A percentile compares a stretch with the other conserved stretches of the same genome.
phyloP scores from a whole-genome alignment of 805 yeast species.

The Metschnikowia arizonensis region DNA sequence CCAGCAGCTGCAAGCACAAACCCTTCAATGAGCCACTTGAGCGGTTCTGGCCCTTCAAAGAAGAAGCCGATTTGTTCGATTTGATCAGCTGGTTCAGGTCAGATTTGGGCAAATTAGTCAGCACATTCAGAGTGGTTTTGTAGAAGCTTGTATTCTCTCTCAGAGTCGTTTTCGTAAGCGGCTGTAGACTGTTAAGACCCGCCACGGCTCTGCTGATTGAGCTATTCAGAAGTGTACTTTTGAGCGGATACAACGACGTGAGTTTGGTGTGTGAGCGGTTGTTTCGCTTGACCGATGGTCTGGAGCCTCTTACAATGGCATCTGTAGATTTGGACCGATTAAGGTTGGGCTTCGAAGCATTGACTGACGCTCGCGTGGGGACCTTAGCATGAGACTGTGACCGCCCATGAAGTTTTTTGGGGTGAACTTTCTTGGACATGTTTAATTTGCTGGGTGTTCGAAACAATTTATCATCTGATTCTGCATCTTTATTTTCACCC shows the following conservation, averaged over 20 bases:
- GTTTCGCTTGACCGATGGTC: conserved; percentile 27
- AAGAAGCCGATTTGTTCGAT: conserved; percentile 30
- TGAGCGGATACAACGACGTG: conserved; percentile 17
- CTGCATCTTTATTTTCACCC: background rate
- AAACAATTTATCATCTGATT: background rate
- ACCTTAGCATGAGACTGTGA: conserved; percentile 16
- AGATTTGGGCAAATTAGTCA: conserved; percentile 8
- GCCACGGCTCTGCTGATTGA: conserved; percentile 10
- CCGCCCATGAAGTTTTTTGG: conserved; percentile 12
- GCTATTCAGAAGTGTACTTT: conserved; percentile 17
- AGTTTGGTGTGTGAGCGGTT: conserved; percentile 37
- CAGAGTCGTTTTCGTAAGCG: conserved; percentile 18
- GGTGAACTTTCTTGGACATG: conserved; percentile 4
- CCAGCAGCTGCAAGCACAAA: conserved; percentile 7
- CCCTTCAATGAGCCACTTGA: conserved; percentile 11
- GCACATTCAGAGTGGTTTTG: conserved; percentile 14
- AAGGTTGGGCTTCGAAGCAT: conserved; percentile 24
- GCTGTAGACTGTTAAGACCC: conserved; percentile 10
- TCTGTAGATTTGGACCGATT: conserved; percentile 41
- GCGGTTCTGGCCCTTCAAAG: conserved; percentile 29
- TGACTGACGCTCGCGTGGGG: conserved; percentile 10
- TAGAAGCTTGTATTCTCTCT: conserved; percentile 13
- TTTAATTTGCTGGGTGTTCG: background rate
- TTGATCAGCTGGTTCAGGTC: conserved; percentile 20
- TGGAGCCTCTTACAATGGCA: conserved; percentile 27